Percentiles rank a stretch among this genome's conserved stretches.
Evolutionary conservation across 1,284 basidiomycete genomes (phyloP).

Genomic region (Moniliophthora roreri): DNA sequence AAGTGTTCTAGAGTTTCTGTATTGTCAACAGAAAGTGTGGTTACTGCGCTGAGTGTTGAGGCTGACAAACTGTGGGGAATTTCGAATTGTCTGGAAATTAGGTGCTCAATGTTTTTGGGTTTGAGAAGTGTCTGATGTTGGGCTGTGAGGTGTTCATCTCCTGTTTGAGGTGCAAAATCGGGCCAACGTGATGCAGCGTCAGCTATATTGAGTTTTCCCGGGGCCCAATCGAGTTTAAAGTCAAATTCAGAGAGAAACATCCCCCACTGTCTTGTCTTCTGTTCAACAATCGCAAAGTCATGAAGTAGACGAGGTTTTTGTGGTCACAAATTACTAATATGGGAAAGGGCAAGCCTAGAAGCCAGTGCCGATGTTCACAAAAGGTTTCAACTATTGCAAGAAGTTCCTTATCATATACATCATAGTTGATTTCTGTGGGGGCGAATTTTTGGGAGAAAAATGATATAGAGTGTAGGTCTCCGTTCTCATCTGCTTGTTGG

Average conservation of each 20-base stretch:
- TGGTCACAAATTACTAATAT: not conserved
- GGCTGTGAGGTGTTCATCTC: not conserved
- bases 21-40: not conserved
- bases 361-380: not conserved
- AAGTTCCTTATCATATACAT: too few species aligned
- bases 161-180: too few species aligned
- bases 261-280: too few species aligned
- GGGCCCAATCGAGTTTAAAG: slow-evolving; percentile 28
- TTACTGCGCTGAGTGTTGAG: not conserved
- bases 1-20: not conserved
- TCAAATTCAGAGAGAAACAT: too few species aligned
- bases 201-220: slow-evolving; percentile 30
- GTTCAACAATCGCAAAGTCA: too few species aligned
- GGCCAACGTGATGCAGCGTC: slow-evolving; percentile 23
- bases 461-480: too few species aligned
- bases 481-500: too few species aligned
- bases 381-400: too few species aligned
- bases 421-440: too few species aligned
- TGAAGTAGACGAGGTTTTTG: too few species aligned
- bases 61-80: not conserved
- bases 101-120: not conserved
- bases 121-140: not conserved
- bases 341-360: not conserved
- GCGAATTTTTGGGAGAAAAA: too few species aligned
- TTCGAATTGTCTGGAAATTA: not conserved